phyloP scores from a whole-genome alignment of 331 rosid genomes.

The Malus hybrid region DNA sequence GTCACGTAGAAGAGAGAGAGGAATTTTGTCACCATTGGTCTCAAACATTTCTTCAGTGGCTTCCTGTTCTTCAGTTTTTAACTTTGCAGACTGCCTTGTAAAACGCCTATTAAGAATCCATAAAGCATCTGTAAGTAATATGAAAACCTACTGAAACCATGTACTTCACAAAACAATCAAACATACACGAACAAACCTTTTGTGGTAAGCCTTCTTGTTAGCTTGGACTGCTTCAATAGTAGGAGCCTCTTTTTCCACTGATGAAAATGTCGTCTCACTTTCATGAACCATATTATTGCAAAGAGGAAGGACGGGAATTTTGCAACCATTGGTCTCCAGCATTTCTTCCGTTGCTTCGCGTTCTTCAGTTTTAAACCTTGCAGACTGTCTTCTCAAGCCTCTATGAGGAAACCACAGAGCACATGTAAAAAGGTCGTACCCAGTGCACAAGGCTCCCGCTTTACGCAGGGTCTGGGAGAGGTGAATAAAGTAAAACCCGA shows the following conservation, averaged over 20 bases:
- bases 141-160: neutral
- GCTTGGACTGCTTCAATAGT: slow-evolving; percentile 28
- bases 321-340: slow-evolving; percentile 19
- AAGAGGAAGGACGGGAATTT: slow-evolving; percentile 1
- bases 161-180: neutral
- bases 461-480: no score
- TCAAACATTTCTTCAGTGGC: slow-evolving; percentile 13
- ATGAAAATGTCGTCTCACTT: neutral
- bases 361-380: slow-evolving; percentile 33
- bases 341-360: slow-evolving; percentile 24
- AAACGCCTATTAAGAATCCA: slow-evolving; percentile 25
- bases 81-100: slow-evolving; percentile 55
- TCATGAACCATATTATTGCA: neutral
- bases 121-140: slow-evolving; percentile 5
- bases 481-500: neutral
- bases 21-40: slow-evolving; percentile 17
- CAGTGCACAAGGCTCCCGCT: no score
- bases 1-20: slow-evolving; percentile 14
- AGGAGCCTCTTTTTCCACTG: neutral
- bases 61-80: slow-evolving; percentile 31
- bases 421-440: no score
- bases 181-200: neutral
- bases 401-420: slow-evolving; percentile 23
- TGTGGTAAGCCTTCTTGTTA: slow-evolving; percentile 24
- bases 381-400: slow-evolving; percentile 50